Conservation (phyloP, 805 yeast species). For the Suhomyces kilbournensis region DNA sequence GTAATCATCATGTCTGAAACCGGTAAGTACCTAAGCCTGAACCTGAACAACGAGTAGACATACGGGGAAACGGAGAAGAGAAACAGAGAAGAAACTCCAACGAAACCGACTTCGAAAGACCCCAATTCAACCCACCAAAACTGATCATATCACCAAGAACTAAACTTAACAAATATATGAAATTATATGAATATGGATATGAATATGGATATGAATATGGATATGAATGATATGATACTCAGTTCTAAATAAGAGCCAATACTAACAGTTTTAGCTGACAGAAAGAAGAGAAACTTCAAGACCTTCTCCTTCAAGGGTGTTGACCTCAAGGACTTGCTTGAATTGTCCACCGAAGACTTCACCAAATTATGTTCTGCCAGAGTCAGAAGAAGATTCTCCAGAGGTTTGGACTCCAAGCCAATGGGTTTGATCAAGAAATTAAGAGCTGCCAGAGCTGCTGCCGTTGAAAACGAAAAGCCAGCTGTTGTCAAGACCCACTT, state of each 20-base stretch:
- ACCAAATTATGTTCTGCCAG: constrained; percentile 96
- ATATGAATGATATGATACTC: neutral
- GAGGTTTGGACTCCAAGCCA: constrained; percentile 95
- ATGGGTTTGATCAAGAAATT: constrained; percentile 95
- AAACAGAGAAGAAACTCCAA: too few relatives aligned
- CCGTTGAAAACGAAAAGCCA: constrained; percentile 94
- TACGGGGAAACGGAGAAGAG: too few relatives aligned
- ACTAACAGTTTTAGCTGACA: constrained; percentile 40
- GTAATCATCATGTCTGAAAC: constrained; percentile 33
- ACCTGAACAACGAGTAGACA: neutral
- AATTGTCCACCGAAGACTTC: constrained; percentile 94
- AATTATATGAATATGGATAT: too few relatives aligned
- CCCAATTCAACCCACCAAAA: neutral
- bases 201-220: too few relatives aligned
- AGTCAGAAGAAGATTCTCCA: constrained; percentile 99
- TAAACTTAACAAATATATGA: too few relatives aligned
- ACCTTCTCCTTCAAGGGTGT: constrained; percentile 99
- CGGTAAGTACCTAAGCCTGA: constrained; percentile 24
- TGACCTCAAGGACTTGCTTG: constrained; percentile 90
- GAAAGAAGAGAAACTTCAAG: constrained; percentile 90
- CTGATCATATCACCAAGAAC: neutral
- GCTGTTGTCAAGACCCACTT: constrained; percentile 97
- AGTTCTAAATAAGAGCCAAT: neutral
- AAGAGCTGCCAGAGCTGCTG: constrained; percentile 92
- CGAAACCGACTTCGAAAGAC: too few relatives aligned